A percentile compares a stretch with the other conserved stretches of the same genome.
These are phyloP conservation scores for Fusarium sp. DNA, from an alignment of 2,329 filamentous ascomycete species.

Conservation along the genomic window DNA sequence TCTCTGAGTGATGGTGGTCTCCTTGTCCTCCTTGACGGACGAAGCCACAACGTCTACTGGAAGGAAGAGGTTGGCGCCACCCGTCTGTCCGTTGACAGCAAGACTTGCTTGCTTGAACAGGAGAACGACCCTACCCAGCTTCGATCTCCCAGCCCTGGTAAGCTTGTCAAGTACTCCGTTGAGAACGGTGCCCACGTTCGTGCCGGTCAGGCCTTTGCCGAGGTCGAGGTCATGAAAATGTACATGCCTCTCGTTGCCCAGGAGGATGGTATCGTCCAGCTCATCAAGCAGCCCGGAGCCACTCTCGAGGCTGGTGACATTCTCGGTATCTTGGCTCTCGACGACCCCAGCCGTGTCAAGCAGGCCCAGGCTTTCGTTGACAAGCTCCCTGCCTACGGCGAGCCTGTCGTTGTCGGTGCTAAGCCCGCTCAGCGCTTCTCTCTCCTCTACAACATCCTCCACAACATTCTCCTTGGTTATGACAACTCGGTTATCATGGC, in stretches of 20 bases:
- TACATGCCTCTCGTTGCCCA: slow-evolving; percentile 98
- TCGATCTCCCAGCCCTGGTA: slow-evolving; percentile 92
- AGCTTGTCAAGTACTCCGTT: slow-evolving; percentile 97
- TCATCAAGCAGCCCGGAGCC: slow-evolving; percentile 99
- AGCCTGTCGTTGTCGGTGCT: slow-evolving; percentile 86
- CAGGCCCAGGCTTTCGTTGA: slow-evolving; percentile 94
- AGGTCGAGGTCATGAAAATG: slow-evolving; percentile 99
- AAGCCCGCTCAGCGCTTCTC: slow-evolving; percentile 92
- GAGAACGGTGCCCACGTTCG: slow-evolving; percentile 94
- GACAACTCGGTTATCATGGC: slow-evolving; percentile 99
- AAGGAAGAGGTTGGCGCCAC: slow-evolving; percentile 98
- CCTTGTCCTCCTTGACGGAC: slow-evolving; percentile 87
- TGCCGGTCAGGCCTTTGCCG: slow-evolving; percentile 92
- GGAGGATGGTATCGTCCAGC: slow-evolving; percentile 94
- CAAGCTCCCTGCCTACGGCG: slow-evolving; percentile 86
- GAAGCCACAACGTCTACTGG: slow-evolving; percentile 99
- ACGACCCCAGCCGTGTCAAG: slow-evolving; percentile 96
- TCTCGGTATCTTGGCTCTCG: slow-evolving; percentile 93
- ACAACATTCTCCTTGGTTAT: slow-evolving; percentile 90
- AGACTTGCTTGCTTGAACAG: slow-evolving; percentile 97
- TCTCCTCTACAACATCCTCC: slow-evolving; percentile 79
- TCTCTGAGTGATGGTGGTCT: slow-evolving; percentile 94
- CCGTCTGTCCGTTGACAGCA: slow-evolving; percentile 94
- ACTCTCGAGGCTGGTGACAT: slow-evolving; percentile 98
- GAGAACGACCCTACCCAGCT: slow-evolving; percentile 99